Conservation (phyloP, 371 early-diverging fungal genomes). For the Saksenaea vasiformis region DNA sequence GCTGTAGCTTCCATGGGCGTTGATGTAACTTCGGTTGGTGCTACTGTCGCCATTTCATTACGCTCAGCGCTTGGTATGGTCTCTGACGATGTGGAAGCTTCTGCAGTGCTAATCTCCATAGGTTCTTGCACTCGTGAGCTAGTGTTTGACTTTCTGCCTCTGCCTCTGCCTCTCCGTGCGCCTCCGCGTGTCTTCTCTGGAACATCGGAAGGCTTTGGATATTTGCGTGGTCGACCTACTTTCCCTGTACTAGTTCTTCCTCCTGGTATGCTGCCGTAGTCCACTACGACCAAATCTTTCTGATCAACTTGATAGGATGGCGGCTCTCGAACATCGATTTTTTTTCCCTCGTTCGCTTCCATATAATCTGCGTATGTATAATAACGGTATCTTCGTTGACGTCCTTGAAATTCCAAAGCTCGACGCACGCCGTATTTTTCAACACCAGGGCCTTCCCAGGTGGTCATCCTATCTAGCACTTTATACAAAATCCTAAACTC, state of each 20-base stretch:
- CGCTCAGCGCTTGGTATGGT: background rate
- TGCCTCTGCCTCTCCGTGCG: no score
- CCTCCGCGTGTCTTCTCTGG: background rate
- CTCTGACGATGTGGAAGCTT: background rate
- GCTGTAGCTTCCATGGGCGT: no score
- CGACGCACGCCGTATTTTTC: conserved; percentile 21
- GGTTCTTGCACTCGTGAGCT: background rate
- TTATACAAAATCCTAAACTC: conserved; percentile 26
- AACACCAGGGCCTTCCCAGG: background rate
- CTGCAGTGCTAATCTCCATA: background rate
- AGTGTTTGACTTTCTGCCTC: background rate
- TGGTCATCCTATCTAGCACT: conserved; percentile 18
- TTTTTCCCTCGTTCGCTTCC: conserved; percentile 14
- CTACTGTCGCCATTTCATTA: background rate
- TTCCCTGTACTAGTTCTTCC: background rate
- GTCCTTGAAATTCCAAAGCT: conserved; percentile 39
- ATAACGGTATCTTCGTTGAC: conserved; percentile 37
- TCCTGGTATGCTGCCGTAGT: background rate
- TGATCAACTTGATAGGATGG: conserved; percentile 3
- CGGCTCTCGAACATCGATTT: conserved; percentile 9
- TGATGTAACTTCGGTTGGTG: no score
- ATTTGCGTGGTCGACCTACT: background rate
- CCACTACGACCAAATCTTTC: conserved; percentile 8
- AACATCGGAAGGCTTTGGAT: background rate
- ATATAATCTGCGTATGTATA: conserved; percentile 23